Evolutionary conservation across 495 filamentous ascomycete genomes (phyloP).

Genomic region (Tuber aestivum): DNA sequence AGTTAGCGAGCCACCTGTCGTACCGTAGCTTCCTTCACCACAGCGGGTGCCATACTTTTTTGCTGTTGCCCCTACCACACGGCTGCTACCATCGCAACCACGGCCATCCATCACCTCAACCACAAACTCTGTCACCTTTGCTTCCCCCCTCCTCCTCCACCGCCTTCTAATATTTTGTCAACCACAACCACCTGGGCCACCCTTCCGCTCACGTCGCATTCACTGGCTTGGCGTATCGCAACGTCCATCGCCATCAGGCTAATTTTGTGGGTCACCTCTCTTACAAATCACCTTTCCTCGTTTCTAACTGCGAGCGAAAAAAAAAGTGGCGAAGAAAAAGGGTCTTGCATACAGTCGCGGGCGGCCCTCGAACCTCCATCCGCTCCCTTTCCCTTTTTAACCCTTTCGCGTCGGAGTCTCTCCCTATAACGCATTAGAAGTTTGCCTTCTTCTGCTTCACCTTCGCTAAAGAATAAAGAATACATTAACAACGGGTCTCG

Average conservation of each 20-base stretch:
- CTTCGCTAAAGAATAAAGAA: not conserved
- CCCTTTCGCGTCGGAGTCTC: slow-evolving; percentile 4
- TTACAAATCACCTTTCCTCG: not conserved
- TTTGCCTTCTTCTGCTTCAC: not conserved
- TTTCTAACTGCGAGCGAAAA: not conserved
- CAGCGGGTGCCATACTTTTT: not conserved
- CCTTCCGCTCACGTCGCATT: slow-evolving; percentile 16
- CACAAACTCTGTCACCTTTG: slow-evolving; percentile 7
- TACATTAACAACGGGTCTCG: not conserved
- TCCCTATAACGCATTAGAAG: not conserved
- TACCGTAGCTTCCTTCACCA: not conserved
- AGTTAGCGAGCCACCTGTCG: slow-evolving; percentile 3
- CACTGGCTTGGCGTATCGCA: not conserved
- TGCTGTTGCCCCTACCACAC: not conserved
- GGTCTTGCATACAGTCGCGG: slow-evolving; percentile 6
- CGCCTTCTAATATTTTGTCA: slow-evolving; percentile 17
- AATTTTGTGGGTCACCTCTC: not conserved
- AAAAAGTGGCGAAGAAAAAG: slow-evolving; percentile 4
- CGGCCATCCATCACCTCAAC: slow-evolving; percentile 18
- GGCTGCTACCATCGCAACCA: slow-evolving; percentile 37
- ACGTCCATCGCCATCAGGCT: not conserved
- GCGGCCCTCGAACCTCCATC: slow-evolving; percentile 1
- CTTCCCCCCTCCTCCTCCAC: slow-evolving; percentile 27
- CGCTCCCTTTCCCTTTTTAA: not conserved
- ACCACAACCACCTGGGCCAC: slow-evolving; percentile 12